Evolutionary conservation across 768 basidiomycete species (phyloP).

Genomic region (Macrolepiota dolichaula): DNA sequence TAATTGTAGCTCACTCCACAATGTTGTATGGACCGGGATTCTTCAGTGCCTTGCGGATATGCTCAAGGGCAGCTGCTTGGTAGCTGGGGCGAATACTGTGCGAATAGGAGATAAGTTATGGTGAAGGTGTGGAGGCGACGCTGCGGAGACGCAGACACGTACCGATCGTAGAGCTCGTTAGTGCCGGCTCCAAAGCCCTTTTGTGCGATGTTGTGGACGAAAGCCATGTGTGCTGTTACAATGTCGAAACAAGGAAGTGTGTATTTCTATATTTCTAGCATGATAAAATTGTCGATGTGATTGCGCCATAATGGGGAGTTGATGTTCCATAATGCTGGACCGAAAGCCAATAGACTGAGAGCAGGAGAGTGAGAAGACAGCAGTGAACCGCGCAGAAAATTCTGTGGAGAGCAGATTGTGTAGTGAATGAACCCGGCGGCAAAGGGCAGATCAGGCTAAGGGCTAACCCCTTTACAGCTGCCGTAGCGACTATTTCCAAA

Average conservation of each 20-base stretch:
- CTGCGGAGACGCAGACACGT: slow-evolving; percentile 10
- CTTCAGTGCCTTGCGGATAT: slow-evolving; percentile 50
- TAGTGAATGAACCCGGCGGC: background rate
- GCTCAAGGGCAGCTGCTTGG: slow-evolving; percentile 55
- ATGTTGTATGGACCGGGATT: slow-evolving; percentile 47
- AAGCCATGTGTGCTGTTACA: slow-evolving; percentile 23
- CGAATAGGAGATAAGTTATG: background rate
- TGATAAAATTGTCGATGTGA: background rate
- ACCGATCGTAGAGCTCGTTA: slow-evolving; percentile 81
- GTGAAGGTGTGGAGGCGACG: background rate
- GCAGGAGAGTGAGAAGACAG: background rate
- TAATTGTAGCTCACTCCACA: slow-evolving; percentile 54
- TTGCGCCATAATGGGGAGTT: background rate
- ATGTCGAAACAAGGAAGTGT: background rate
- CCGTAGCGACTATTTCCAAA: slow-evolving; percentile 9
- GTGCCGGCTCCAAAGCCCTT: slow-evolving; percentile 76
- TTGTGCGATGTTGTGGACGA: slow-evolving; percentile 65
- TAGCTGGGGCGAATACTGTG: slow-evolving; percentile 81
- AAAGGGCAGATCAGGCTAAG: slow-evolving; percentile 6
- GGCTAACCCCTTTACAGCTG: slow-evolving; percentile 3
- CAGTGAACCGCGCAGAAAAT: background rate
- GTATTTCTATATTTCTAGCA: background rate
- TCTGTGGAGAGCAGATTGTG: background rate
- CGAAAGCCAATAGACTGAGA: background rate
- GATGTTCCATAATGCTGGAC: background rate